Evolutionary conservation across 345 rosid species (phyloP).

Genomic region (Brassica cretica): DNA sequence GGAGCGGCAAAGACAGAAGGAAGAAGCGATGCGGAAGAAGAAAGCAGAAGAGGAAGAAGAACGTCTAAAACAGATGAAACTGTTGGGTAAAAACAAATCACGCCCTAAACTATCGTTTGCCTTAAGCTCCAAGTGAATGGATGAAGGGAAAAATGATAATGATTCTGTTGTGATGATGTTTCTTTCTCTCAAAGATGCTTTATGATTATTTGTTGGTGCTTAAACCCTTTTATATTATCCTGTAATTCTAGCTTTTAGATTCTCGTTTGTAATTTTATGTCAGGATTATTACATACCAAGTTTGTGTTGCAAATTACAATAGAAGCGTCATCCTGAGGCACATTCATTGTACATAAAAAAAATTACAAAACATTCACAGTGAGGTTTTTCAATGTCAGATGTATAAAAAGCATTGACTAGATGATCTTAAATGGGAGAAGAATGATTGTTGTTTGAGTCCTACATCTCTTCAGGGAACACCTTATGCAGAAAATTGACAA

Average conservation of each 20-base stretch:
- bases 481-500: constrained; percentile 66
- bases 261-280: constrained; percentile 22
- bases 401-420: constrained; percentile 11
- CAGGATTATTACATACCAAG: background rate
- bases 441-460: constrained; percentile 10
- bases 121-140: constrained; percentile 70
- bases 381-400: constrained; percentile 10
- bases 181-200: constrained; percentile 1
- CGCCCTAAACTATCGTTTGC: constrained; percentile 93
- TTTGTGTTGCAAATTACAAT: constrained; percentile 6
- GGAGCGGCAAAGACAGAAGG: constrained; percentile 78
- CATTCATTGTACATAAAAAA: constrained; percentile 12
- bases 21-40: constrained; percentile 81
- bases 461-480: constrained; percentile 56
- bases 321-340: background rate
- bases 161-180: background rate
- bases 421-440: background rate
- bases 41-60: constrained; percentile 94
- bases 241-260: background rate
- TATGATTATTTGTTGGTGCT: constrained; percentile 8
- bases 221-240: background rate
- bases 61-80: constrained; percentile 79
- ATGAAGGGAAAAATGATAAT: background rate
- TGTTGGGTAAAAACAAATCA: constrained; percentile 94
- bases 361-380: constrained; percentile 8